Evolutionary conservation across 768 basidiomycete genomes (phyloP).

Genomic region (Xerocomellus chrysenteron): DNA sequence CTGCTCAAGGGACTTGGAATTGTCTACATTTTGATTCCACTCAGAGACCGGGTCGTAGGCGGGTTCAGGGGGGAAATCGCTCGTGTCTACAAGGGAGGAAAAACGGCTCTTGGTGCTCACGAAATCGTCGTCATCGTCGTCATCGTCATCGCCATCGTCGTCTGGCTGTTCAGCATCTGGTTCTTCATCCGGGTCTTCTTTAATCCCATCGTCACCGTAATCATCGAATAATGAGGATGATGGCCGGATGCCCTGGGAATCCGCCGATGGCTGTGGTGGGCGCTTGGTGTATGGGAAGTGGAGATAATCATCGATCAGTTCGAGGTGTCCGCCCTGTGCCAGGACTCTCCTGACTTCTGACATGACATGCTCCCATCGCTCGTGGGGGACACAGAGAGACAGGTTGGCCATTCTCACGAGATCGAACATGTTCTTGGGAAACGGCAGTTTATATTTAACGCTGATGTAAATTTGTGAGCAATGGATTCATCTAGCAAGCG

Average conservation of each 20-base stretch:
- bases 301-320: constrained; percentile 73
- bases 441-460: constrained; percentile 57
- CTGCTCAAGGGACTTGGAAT: constrained; percentile 51
- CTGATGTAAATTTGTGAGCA: constrained; percentile 34
- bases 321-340: constrained; percentile 58
- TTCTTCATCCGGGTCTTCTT: constrained; percentile 10
- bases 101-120: constrained; percentile 32
- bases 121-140: constrained; percentile 34
- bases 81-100: constrained; percentile 22
- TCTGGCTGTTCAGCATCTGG: constrained; percentile 14
- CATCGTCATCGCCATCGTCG: constrained; percentile 10
- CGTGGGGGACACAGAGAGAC: constrained; percentile 56
- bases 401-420: constrained; percentile 73
- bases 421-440: constrained; percentile 62
- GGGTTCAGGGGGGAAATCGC: constrained; percentile 16
- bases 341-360: constrained; percentile 64
- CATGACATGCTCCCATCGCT: constrained; percentile 59
- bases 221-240: constrained; percentile 23
- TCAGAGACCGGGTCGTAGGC: constrained; percentile 29
- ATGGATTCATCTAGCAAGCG: neutral
- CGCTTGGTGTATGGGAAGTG: constrained; percentile 56
- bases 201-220: constrained; percentile 15
- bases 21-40: constrained; percentile 41
- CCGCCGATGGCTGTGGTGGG: constrained; percentile 16
- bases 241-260: constrained; percentile 2